Evolutionary conservation across 306 rosid genomes (phyloP), one percentile per base, ranked within the genome.

Genomic region (Quercus engelmannii): DNA sequence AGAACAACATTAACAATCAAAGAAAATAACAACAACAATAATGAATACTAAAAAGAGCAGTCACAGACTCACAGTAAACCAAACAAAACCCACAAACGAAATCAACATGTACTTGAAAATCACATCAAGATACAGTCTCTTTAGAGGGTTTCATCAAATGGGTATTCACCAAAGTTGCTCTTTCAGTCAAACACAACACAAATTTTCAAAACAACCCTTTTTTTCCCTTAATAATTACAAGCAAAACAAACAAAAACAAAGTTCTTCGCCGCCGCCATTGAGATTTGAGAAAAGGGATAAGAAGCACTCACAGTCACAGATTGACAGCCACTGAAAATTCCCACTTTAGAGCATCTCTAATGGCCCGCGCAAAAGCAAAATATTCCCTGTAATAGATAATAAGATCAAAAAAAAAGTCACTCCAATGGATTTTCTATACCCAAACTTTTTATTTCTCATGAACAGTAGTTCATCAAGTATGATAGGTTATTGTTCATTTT

Each of bases 221-320:
- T 8, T 4, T 12, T 59, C 19, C 2, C 43, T 41, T 41, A 41
- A 41, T 41, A 41, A 41, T 41, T 41, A 41, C 46, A 41, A 8
- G 46, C 46, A 0, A 41, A 52, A 20, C 18, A n/a, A 74, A 30
- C 5, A 26, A n/a, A 5, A 31, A 69, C 1, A 25, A 64, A 64
- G 25, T 72, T 1, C n/a, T 65, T 30, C 63, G 38, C 1, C 14
- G 51, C 1, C 18, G 9, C 61, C 33, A 74, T 25, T 31, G 63
- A 57, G 71, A 62, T 3, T 25, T 31, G 63, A 57, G 71, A 62
- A 49, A 52, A 10, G 58, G 20, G 77, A 62, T 5, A 51, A 56
- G 77, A 57, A 69, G 62, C 28, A 74, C 85, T 80, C 77, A 83
- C 87, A 74, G 46, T 38, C 46, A 41, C 46, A 8, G 46, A 8